Base-by-base conservation (phyloP, 2,329 filamentous ascomycete genomes). In the Colletotrichum sojae region DNA sequence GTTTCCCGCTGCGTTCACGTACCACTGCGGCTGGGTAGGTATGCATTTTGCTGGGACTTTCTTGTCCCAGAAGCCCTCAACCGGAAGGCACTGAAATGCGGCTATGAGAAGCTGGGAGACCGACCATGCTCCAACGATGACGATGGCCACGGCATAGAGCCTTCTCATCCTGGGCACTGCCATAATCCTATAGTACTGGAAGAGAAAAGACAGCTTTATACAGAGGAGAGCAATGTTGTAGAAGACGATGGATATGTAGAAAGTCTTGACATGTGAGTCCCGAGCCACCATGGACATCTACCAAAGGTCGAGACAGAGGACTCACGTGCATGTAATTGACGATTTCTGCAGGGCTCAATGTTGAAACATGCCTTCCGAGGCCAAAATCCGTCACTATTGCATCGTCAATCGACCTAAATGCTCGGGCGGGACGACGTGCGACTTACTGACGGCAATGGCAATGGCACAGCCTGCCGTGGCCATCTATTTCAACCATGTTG, bases 141-240 rank as follows among this genome's bases (percentile, higher is more conserved):
- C 51, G 20, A 76, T 74, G 57, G 75, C 73, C 20, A 69, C 46
- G 58, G 75, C 62, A 58, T 77, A 78, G 45, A 76, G 65, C 15
- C 55, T 70, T 27, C 73, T 71, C 64, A 75, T 73, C 10, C 73
- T 71, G 15, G 75, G 73, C 13, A 81, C 63, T 12, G 71, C 72
- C 40, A 76, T 76, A 20, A 81, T 73, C 10, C 80, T 76, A 39
- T 78, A 78, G 73, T 81, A 82, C 70, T 81, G 79, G n/a, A 78
- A 71, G 31, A 81, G 71, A 51, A 82, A 78, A 3, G 78, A 77
- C 40, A 78, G 72, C 62, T 81, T 82, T 62, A 78, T 74, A 46
- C 72, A 70, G 43, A 74, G 53, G 3, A 81, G 72, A 25, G 74
- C 72, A 15, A 71, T 55, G 59, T 76, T 77, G 73, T 80, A 81